Conservation (phyloP, 2,329 filamentous ascomycete species). For the Pseudopithomyces maydicus region DNA sequence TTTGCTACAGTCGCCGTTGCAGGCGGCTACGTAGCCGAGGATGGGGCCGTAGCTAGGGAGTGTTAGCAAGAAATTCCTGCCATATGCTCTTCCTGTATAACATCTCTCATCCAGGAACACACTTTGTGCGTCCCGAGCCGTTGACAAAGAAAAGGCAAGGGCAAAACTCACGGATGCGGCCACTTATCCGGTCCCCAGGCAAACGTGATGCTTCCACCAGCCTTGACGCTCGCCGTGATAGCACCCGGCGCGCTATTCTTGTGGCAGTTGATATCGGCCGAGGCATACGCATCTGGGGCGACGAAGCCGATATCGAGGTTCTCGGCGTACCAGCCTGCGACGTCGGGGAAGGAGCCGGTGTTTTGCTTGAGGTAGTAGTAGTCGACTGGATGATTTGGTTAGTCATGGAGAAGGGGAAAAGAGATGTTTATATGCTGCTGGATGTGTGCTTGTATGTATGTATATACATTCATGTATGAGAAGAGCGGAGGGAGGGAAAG, state of each 20-base stretch:
- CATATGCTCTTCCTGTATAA: too few species aligned
- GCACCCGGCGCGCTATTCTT: conserved; percentile 25
- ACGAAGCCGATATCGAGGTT: conserved; percentile 37
- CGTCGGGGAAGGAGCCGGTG: conserved; percentile 7
- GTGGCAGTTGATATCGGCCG: conserved; percentile 36
- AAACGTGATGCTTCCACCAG: conserved; percentile 4
- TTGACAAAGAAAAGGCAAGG: too few species aligned
- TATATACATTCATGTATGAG: too few species aligned
- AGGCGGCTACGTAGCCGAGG: conserved; percentile 31
- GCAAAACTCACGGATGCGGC: conserved; percentile 3
- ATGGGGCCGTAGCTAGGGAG: conserved; percentile 20
- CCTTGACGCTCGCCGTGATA: conserved; percentile 4
- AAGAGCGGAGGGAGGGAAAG: background rate
- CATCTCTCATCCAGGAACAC: too few species aligned
- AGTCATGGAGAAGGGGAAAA: too few species aligned
- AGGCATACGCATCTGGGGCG: conserved; percentile 19
- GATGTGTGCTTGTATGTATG: too few species aligned
- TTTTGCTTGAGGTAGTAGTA: conserved; percentile 10
- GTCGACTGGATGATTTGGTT: too few species aligned
- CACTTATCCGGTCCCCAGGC: conserved; percentile 2
- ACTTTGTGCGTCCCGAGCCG: too few species aligned
- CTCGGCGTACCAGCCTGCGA: conserved; percentile 13
- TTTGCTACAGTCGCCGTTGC: conserved; percentile 23
- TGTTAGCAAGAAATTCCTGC: too few species aligned
- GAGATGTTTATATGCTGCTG: too few species aligned